A percentile compares a stretch with the other conserved stretches of the same genome.
Evolutionary conservation across 108 stramenopile species (phyloP).

Genomic region (Aurantiochytrium sp.): DNA sequence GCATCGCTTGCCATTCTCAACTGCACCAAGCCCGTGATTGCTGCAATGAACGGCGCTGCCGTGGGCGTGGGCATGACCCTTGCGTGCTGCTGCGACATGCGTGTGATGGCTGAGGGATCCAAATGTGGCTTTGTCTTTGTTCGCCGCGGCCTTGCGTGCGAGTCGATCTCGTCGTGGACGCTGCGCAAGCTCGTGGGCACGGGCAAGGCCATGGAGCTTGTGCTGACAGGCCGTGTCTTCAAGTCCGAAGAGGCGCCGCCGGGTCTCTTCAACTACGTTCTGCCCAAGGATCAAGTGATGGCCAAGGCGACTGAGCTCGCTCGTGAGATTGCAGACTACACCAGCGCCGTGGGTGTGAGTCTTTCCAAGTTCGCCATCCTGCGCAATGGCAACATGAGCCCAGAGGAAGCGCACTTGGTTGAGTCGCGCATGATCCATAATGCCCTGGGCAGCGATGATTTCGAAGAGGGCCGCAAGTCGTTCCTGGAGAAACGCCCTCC

Average conservation of each 20-base stretch:
- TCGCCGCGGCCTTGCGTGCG: slow-evolving; percentile 13
- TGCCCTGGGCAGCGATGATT: background rate
- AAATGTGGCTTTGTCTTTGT: slow-evolving; percentile 6
- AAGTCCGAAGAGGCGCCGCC: background rate
- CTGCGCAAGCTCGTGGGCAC: background rate
- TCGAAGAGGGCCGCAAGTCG: background rate
- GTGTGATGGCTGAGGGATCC: background rate
- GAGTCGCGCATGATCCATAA: background rate
- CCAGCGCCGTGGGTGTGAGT: background rate
- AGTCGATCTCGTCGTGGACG: background rate
- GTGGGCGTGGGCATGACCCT: slow-evolving; percentile 18
- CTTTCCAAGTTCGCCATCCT: background rate
- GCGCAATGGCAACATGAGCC: background rate
- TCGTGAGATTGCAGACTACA: background rate
- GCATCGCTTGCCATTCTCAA: background rate
- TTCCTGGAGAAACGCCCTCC: background rate
- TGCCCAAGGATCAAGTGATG: background rate
- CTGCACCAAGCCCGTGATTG: slow-evolving; percentile 16
- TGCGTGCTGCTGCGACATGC: slow-evolving; percentile 4
- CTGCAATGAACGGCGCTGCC: slow-evolving; percentile 8
- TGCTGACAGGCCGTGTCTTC: slow-evolving; percentile 6
- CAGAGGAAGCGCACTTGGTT: background rate
- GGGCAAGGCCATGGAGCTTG: slow-evolving; percentile 7
- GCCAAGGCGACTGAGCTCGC: background rate
- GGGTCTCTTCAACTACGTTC: background rate